Conservation (phyloP, 2,329 filamentous ascomycete species). For the Neonectria coccinea region DNA sequence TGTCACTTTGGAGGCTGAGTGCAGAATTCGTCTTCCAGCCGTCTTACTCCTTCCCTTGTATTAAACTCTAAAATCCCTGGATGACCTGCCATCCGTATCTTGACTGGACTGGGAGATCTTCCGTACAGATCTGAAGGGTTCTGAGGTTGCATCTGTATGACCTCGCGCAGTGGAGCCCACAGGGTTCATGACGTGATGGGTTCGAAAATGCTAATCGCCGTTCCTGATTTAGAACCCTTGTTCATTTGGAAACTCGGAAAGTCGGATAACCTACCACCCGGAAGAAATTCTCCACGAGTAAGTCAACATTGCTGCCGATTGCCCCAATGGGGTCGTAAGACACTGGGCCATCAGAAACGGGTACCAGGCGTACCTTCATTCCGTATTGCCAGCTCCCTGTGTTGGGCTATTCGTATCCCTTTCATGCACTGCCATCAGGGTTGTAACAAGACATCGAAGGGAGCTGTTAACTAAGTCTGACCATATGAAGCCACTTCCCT, state of each 20-base stretch:
- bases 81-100: neutral
- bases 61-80: neutral
- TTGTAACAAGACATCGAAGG: neutral
- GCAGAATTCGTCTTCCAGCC: neutral
- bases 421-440: neutral
- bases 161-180: neutral
- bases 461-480: too few species aligned
- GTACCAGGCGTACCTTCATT: neutral
- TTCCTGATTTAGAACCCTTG: neutral
- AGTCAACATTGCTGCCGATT: conserved; percentile 6
- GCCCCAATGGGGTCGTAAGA: neutral
- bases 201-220: neutral
- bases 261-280: neutral
- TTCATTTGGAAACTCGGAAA: neutral
- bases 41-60: neutral
- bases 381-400: conserved; percentile 20
- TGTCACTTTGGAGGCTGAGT: neutral
- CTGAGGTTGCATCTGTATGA: neutral
- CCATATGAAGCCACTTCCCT: neutral
- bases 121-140: too few species aligned
- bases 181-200: neutral
- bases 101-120: neutral
- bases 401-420: neutral
- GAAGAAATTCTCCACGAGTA: neutral
- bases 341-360: conserved; percentile 1